Evolutionary conservation across 495 filamentous ascomycete species (phyloP), one percentile per base, ranked within the genome.

Genomic region (Tuber umbilicatum): DNA sequence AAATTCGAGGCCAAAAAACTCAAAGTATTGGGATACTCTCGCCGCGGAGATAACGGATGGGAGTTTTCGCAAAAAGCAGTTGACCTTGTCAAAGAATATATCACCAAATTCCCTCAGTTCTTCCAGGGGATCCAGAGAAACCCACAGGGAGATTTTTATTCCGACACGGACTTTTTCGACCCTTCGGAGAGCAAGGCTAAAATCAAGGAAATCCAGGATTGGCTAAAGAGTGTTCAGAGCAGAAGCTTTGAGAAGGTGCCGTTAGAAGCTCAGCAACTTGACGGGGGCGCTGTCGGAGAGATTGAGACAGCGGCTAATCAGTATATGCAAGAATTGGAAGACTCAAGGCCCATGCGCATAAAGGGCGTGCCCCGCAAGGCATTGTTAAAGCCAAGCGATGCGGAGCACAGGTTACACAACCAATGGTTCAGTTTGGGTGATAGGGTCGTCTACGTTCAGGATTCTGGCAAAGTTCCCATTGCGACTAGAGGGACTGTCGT

Each of bases 21-120:
- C 73, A 99, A 99, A 83, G 96, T 99, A 7, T 86, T 98, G 23
- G 96, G 96, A 7, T 99, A 97, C 82, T 97, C 94, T 27, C 93
- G 93, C 75, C 92, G 92, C 70, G 89, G 89, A 27, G 86, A 89
- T 19, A 90, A 87, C 21, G 96, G 96, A 14, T 99, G 96, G 96
- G 96, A 98, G 83, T 98, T 95, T 81, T 97, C 93, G 80, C 86
- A 88, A 72, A 93, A 94, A 79, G 93, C 96, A 14, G 86, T 97
- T 68, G 86, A 89, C 7, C 84, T 99, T 74, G 86, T 99, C 10
- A 86, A 87, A 69, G 87, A 94, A 72, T 99, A 98, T 84, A 97
- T 97, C 91, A 89, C 89, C 71, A 91, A 87, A 41, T 99, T 99
- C 84, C 96, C 96, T 0, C 92, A 97, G 55, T 97, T 99, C 84